Conservation (phyloP, 257 asterid genomes). For the Leptodermis oblonga region DNA sequence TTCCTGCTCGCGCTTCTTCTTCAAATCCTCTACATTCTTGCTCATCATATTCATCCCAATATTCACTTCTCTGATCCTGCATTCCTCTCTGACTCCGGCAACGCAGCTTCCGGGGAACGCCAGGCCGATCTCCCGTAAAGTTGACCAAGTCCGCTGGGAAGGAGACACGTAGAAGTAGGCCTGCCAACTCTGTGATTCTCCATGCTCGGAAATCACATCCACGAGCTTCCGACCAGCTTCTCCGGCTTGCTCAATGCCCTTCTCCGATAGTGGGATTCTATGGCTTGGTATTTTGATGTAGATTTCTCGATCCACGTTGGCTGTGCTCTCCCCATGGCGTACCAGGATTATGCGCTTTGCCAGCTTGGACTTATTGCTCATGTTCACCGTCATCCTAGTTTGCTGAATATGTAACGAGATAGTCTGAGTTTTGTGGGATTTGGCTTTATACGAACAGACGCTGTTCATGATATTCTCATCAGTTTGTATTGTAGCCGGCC, state of each 20-base stretch:
- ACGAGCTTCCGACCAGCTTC: slow-evolving; percentile 17
- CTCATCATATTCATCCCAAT: neutral
- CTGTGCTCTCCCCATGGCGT: slow-evolving; percentile 33
- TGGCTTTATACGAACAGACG: no score
- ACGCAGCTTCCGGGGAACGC: neutral
- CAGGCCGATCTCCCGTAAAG: neutral
- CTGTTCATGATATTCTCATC: no score
- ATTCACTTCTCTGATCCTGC: neutral
- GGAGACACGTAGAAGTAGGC: slow-evolving; percentile 3
- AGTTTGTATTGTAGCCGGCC: no score
- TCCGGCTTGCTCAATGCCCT: slow-evolving; percentile 25
- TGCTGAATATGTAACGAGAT: no score
- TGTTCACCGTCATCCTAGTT: no score
- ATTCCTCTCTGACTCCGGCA: neutral
- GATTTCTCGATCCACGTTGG: slow-evolving; percentile 15
- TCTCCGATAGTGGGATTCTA: slow-evolving; percentile 19
- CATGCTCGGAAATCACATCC: neutral
- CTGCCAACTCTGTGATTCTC: neutral
- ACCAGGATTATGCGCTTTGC: slow-evolving; percentile 34
- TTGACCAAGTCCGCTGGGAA: neutral
- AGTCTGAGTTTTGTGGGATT: no score
- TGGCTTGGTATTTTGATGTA: slow-evolving; percentile 18
- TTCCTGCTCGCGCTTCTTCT: neutral
- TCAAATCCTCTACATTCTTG: neutral
- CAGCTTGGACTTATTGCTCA: no score